phyloP scores from a whole-genome alignment of 331 rosid genomes.

The Pyracantha coccinea region DNA sequence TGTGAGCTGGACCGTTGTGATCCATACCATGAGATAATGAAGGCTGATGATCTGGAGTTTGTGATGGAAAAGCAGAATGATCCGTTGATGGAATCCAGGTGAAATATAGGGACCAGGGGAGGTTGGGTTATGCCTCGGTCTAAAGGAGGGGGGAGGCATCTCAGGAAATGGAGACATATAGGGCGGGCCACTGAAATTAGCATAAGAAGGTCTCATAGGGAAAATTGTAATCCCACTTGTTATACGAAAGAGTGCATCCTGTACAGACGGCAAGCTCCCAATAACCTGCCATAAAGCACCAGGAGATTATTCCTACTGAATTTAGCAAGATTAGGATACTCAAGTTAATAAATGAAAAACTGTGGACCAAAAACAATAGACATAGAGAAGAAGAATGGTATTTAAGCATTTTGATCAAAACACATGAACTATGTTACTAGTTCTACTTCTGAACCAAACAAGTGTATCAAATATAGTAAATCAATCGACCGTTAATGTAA shows the following conservation, averaged over 20 bases:
- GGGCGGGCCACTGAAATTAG: slow-evolving; percentile 52
- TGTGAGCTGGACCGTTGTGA: slow-evolving; percentile 42
- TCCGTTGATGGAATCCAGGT: slow-evolving; percentile 65
- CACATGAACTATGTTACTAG: not conserved
- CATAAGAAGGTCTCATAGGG: slow-evolving; percentile 46
- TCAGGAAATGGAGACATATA: slow-evolving; percentile 54
- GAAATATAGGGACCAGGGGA: slow-evolving; percentile 58
- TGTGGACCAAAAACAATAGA: not conserved
- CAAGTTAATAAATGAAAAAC: not conserved
- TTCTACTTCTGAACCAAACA: not conserved
- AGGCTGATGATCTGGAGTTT: slow-evolving; percentile 47
- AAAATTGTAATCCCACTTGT: slow-evolving; percentile 64
- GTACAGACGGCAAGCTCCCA: slow-evolving; percentile 71
- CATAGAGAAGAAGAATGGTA: not conserved
- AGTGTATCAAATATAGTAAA: not conserved
- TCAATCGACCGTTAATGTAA: not conserved
- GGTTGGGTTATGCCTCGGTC: slow-evolving; percentile 57
- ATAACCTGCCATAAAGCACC: slow-evolving; percentile 42
- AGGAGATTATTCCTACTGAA: not conserved
- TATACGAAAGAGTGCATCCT: slow-evolving; percentile 79
- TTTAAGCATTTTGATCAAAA: not conserved
- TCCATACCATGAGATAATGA: slow-evolving; percentile 41
- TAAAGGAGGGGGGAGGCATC: slow-evolving; percentile 58
- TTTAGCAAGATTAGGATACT: not conserved
- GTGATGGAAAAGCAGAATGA: slow-evolving; percentile 43